Conservation (phyloP, 2,329 filamentous ascomycete genomes). For the Tolypocladium nubicola region DNA sequence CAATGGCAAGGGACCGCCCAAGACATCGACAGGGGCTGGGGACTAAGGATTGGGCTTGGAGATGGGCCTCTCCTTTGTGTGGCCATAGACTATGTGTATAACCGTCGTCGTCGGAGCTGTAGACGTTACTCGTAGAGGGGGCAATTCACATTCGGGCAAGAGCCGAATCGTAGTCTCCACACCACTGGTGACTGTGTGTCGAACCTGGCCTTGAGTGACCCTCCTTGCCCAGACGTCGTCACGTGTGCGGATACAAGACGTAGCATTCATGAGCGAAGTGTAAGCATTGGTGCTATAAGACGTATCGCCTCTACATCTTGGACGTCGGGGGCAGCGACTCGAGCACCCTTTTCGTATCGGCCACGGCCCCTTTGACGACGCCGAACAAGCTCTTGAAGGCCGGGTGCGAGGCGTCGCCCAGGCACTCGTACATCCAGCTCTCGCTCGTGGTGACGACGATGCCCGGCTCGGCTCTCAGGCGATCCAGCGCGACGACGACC, state of each 20-base stretch:
- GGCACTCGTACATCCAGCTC: conserved; percentile 78
- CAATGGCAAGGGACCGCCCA: conserved; percentile 21
- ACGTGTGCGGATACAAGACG: background rate
- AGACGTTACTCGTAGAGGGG: background rate
- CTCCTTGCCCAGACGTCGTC: background rate
- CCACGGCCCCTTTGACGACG: conserved; percentile 67
- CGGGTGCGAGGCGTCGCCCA: conserved; percentile 66
- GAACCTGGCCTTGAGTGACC: background rate
- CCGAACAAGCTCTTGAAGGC: conserved; percentile 65
- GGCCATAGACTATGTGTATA: background rate
- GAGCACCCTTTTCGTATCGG: conserved; percentile 60
- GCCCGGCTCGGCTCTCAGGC: conserved; percentile 61
- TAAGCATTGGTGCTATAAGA: background rate
- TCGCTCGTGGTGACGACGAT: conserved; percentile 78
- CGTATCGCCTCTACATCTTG: conserved; percentile 32
- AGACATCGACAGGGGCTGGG: conserved; percentile 21
- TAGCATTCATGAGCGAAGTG: background rate
- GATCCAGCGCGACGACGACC: conserved; percentile 64
- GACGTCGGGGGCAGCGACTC: conserved; percentile 48
- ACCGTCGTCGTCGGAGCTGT: background rate
- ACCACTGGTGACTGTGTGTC: background rate
- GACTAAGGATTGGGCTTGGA: background rate
- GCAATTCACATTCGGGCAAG: background rate
- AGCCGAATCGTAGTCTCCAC: background rate
- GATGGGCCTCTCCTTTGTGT: background rate